Conservation (phyloP, 139 green algal species). For the Diplosphaera chodatii region DNA sequence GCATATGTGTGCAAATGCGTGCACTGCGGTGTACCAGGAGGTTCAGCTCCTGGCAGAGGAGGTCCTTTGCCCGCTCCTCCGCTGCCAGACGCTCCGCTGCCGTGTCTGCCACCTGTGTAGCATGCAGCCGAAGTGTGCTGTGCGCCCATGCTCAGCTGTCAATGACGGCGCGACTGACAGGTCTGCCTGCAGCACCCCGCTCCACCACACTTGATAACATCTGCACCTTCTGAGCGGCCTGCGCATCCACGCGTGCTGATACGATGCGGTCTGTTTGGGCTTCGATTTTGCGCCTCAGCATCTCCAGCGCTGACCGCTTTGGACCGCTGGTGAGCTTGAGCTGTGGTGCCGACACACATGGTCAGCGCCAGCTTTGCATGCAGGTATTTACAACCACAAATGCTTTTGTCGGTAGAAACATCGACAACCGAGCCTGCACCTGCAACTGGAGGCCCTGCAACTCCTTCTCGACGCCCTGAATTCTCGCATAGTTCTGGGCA, state of each 20-base stretch:
- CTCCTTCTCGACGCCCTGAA: conserved; percentile 52
- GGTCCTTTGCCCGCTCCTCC: conserved; percentile 46
- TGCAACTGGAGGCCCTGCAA: conserved; percentile 46
- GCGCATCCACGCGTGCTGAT: conserved; percentile 17
- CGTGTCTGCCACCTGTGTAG: conserved; percentile 17
- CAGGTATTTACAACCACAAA: no score
- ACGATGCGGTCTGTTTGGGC: conserved; percentile 37
- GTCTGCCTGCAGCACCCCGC: no score
- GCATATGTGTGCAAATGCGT: no score
- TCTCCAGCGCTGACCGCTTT: conserved; percentile 44
- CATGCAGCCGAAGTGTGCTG: no score
- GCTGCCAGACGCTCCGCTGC: conserved; percentile 24
- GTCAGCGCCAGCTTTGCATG: no score
- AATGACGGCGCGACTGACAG: neutral
- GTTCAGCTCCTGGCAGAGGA: conserved; percentile 55
- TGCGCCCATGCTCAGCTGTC: no score
- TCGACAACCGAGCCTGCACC: no score
- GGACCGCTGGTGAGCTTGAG: conserved; percentile 48
- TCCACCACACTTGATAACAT: no score
- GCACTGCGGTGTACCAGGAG: conserved; percentile 17
- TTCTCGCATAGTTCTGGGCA: conserved; percentile 35
- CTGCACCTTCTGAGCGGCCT: conserved; percentile 37
- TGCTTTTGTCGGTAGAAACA: no score
- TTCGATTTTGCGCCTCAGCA: conserved; percentile 57
- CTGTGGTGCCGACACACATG: neutral